Percentiles rank a stretch among this genome's conserved stretches.
Conservation (phyloP, 495 filamentous ascomycete species). For the Penicillium fimorum region DNA sequence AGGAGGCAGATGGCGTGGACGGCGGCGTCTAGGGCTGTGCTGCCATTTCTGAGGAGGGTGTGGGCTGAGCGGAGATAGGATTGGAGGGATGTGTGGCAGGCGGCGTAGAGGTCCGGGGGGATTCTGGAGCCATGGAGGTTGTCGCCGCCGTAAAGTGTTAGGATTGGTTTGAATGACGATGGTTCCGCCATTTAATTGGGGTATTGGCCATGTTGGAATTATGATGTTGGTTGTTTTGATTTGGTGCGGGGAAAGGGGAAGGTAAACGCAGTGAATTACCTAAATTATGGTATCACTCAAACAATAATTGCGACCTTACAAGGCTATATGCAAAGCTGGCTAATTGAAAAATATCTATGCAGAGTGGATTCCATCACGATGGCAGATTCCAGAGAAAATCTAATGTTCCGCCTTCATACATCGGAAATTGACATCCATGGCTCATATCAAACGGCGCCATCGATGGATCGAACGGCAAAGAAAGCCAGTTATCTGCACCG, state of each 20-base stretch:
- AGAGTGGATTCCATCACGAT: conserved; percentile 21
- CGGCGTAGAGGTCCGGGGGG: conserved; percentile 55
- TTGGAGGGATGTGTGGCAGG: conserved; percentile 64
- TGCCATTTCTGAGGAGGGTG: conserved; percentile 40
- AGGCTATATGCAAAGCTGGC: neutral
- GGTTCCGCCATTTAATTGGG: neutral
- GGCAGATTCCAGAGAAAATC: conserved; percentile 55
- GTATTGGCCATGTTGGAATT: conserved; percentile 6
- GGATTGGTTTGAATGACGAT: conserved; percentile 53
- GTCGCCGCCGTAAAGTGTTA: conserved; percentile 89
- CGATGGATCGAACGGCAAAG: conserved; percentile 52
- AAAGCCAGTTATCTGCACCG: conserved; percentile 52
- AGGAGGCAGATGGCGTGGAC: conserved; percentile 73
- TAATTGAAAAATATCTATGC: neutral
- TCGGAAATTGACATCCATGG: conserved; percentile 44
- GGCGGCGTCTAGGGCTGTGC: conserved; percentile 66
- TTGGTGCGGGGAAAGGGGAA: conserved; percentile 9
- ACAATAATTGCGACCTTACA: neutral
- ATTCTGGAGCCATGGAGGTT: conserved; percentile 67
- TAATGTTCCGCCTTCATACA: conserved; percentile 49
- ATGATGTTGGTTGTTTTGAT: neutral
- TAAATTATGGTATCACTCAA: conserved; percentile 6
- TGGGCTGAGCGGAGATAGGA: conserved; percentile 53
- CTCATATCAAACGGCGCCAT: conserved; percentile 55
- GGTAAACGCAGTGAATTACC: too few relatives aligned